Base-by-base conservation (phyloP, 2,329 filamentous ascomycete species). In the Colletotrichum tanaceti region DNA sequence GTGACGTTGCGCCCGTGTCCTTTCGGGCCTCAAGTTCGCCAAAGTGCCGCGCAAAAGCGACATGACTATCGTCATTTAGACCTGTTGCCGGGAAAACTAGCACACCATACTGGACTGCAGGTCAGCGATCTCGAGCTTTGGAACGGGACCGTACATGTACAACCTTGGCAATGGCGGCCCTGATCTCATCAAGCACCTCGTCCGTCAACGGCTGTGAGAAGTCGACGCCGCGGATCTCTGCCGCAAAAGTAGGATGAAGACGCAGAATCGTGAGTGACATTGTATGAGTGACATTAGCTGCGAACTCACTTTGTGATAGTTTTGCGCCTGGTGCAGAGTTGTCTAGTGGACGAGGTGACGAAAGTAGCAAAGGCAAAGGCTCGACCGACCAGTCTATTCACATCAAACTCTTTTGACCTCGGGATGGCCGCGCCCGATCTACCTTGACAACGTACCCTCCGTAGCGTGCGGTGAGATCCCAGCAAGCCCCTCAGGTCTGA, bases 11-110 rank as follows among this genome's bases (percentile, higher is more conserved):
- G 4, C 61, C 65, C 1, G 54, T 68, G n/a, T 59, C 54, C 44
- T 67, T 67, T 16, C 62, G 55, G n/a, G 46, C 20, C 24, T 67
- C 66, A 0, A 89, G 81, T 24, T 86, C 84, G 22, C 86, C 87
- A 68, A 89, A 83, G 1, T 77, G 78, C 2, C 73, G 72, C 18
- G 84, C 81, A 73, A 89, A 86, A 6, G 77, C 76, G 43, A 89
- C 80, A 72, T 89, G 87, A 2, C 76, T 68, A 7, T 78, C 79
- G 73, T 89, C 86, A 63, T 82, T 79, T 11, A 89, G 77, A 16
- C 78, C 77, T 1, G 86, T 86, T 16, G 80, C 73, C 46, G 85
- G 84, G 73, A 88, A 83, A 22, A 87, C 81, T 44, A 81, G 77
- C 22, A 87, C 82, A 24, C 85, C 86, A 70, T 87, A 86, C 84